Base-by-base conservation (phyloP, 371 early-diverging fungal species). In the Furculomyces boomerangus region DNA sequence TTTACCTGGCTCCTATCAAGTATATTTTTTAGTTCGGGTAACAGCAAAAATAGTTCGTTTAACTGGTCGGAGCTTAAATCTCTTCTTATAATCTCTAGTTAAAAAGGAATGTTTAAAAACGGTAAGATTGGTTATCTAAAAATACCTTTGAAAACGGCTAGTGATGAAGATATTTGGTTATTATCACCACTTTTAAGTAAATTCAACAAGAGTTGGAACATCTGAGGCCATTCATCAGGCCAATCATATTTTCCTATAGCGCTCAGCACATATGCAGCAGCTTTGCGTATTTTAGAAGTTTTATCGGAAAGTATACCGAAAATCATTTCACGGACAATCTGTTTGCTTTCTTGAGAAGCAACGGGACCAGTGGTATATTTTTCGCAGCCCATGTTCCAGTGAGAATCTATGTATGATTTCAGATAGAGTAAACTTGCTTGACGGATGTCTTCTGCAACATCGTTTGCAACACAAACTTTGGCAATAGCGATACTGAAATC, bases 201-300 rank as follows among this genome's bases (percentile, higher is more conserved):
- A 25, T 70, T 72, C 31, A 92, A 65, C 37, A 93, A 71, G 22
- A 79, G 72, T 57, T 84, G 80, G 57, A 92, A 77, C 30, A 95
- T 73, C 41, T 84, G 78, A n/a, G 90, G 88, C 96, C 96, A 95
- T 24, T 81, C 74, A 60, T 92, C 93, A 1, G 93, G 92, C 76
- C 88, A 93, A 72, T 95, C 95, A 40, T 82, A 77, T 44, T 82
- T 83, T 1, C 91, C 93, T 62, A 95, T 88, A 55, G 76, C 80
- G 18, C 93, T 84, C 2, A 92, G 75, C 3, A 82, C 83, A 54
- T 83, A 85, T 3, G 93, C 56, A 0, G 70, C 55, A 5, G 53
- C 70, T 28, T 41, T 54, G 25, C 60, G 59, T n/a, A 69, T 61
- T 54, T 60, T 69, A 50, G 56, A 53, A 46, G 47, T 20, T 31